Evolutionary conservation across 208 protist genomes (phyloP).

Genomic region (Leishmania arabica): DNA sequence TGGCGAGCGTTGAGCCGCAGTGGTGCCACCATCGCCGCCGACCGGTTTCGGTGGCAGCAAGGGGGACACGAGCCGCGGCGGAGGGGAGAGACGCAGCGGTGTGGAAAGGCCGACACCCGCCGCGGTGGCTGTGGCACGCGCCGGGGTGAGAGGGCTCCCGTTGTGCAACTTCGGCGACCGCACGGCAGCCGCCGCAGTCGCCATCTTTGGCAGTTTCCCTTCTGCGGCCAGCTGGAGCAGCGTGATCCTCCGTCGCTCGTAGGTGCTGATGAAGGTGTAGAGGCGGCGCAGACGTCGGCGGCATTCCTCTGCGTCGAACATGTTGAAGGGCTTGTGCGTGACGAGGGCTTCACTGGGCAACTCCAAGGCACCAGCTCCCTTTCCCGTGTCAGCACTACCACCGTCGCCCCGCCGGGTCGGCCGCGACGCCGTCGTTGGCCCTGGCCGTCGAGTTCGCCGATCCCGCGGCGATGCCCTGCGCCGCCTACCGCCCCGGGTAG

Average conservation of each 20-base stretch:
- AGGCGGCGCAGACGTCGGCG: constrained; percentile 55
- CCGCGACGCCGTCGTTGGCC: constrained; percentile 2
- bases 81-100: constrained; percentile 8
- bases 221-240: constrained; percentile 24
- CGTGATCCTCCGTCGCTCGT: constrained; percentile 29
- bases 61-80: neutral
- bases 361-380: neutral
- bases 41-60: neutral
- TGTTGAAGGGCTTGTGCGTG: constrained; percentile 38
- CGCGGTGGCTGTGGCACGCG: neutral
- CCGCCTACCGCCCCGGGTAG: neutral
- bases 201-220: constrained; percentile 15
- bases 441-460: neutral
- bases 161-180: neutral
- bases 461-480: neutral
- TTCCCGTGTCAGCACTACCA: neutral
- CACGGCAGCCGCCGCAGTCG: neutral
- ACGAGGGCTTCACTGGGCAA: constrained; percentile 10
- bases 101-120: neutral
- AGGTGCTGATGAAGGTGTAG: constrained; percentile 45
- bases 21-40: neutral
- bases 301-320: constrained; percentile 65
- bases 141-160: neutral
- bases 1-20: neutral
- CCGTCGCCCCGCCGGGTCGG: neutral